Percentiles rank a stretch among this genome's conserved stretches.
phyloP scores from a whole-genome alignment of 768 basidiomycete species.

The Porpolomopsis calyptriformis region DNA sequence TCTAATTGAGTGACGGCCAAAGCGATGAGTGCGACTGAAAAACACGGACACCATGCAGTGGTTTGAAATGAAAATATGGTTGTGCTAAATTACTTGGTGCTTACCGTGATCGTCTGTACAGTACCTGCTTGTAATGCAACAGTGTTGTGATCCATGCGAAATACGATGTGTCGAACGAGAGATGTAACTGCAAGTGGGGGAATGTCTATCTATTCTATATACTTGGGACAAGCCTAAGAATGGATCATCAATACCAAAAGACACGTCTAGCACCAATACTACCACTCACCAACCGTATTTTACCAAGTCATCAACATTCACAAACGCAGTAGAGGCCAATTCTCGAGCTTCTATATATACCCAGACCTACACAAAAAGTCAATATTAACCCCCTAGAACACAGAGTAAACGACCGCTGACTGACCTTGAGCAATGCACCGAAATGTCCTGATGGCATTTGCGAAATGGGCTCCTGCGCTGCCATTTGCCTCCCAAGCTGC shows the following conservation, averaged over 20 bases:
- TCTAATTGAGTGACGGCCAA: too few species aligned
- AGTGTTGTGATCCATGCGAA: too few species aligned
- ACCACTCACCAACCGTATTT: conserved; percentile 72
- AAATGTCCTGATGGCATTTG: conserved; percentile 62
- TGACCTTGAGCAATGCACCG: conserved; percentile 81
- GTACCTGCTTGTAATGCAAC: too few species aligned
- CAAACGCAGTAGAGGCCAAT: conserved; percentile 66
- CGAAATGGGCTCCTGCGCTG: conserved; percentile 47
- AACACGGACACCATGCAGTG: too few species aligned
- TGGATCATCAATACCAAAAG: conserved; percentile 10
- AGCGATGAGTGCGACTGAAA: too few species aligned
- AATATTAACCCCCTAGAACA: conserved; percentile 7
- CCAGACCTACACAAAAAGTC: conserved; percentile 54
- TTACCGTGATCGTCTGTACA: too few species aligned
- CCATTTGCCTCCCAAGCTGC: conserved; percentile 87
- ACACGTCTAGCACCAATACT: background rate
- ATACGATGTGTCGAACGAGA: too few species aligned
- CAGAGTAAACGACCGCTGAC: conserved; percentile 11
- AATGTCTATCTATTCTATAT: conserved; percentile 20
- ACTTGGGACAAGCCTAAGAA: conserved; percentile 39
- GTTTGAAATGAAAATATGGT: too few species aligned
- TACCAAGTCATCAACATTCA: conserved; percentile 76
- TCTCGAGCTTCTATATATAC: conserved; percentile 88
- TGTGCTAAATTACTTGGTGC: too few species aligned
- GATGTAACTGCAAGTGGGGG: too few species aligned